Base-by-base conservation (phyloP, 768 basidiomycete species). In the Auricularia sp. region DNA sequence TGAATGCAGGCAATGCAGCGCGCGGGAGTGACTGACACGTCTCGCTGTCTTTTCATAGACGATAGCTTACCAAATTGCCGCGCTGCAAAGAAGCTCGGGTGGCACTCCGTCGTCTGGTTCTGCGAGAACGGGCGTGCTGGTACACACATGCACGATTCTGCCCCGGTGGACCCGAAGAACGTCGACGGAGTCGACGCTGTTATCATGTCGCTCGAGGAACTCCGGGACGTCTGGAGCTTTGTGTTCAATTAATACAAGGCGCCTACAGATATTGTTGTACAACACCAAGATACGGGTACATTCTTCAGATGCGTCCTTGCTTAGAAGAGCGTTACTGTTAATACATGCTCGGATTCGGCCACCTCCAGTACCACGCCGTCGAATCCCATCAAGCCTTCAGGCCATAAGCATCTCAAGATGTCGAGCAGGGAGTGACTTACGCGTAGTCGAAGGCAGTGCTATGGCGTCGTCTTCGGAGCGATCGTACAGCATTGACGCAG, bases 291-390 rank as follows among this genome's bases (percentile, higher is more conserved):
- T 59, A 59, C 24, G 24, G 33, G 24, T 59, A 59, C 56, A 59
- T 29, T n/a, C 24, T 21, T 59, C 24, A 35, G 34, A 13, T 13
- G 34, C 18, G 56, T 24, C 24, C 56, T 10, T 7, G 56, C 34
- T 18, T 70, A 88, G 74, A 90, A 89, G 56, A 92, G 72, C 70
- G 80, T 87, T 10, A 93, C 85, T 36, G 87, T 79, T 18, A 88
- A 82, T 34, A 94, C 87, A 69, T 91, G 89, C 2, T 88, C 90
- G 24, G 85, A 80, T 68, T 90, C 88, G 11, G 88, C 85, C 13
- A 88, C 87, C 70, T 94, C 92, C 35, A 92, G 74, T 62, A 92
- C 85, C 54, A 91, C 82, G 29, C 92, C 91, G 66, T 92, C 87
- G 70, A 90, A 92, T 36, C 91, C 90, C 66, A 89, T 78, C 21